These are phyloP conservation scores for Buxus sempervirens DNA, from an alignment of 164 flowering plant species.

Conservation along the genomic window DNA sequence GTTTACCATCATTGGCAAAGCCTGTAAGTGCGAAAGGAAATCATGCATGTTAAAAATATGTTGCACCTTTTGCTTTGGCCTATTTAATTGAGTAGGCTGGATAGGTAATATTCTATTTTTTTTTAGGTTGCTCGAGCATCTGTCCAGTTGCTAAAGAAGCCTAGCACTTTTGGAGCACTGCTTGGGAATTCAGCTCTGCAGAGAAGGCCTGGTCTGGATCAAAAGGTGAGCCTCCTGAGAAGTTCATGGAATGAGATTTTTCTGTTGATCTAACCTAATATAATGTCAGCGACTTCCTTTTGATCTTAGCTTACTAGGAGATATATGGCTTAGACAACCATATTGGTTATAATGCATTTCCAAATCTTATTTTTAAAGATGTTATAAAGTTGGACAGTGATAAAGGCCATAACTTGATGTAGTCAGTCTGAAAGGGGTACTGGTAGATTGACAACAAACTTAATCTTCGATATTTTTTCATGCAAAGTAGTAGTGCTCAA, in stretches of 20 bases:
- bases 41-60: neutral
- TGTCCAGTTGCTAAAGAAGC: constrained; percentile 70
- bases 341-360: no score
- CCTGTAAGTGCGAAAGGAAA: constrained; percentile 10
- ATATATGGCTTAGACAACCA: neutral
- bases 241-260: neutral
- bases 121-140: constrained; percentile 56
- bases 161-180: constrained; percentile 76
- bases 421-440: no score
- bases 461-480: no score
- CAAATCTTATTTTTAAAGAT: no score
- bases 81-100: neutral
- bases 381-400: no score
- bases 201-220: constrained; percentile 41
- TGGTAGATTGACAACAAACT: no score
- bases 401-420: no score
- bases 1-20: constrained; percentile 16
- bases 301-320: neutral
- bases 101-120: neutral
- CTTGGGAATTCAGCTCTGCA: constrained; percentile 56
- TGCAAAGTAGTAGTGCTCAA: no score
- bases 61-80: neutral
- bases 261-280: neutral
- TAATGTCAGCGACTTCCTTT: neutral
- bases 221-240: constrained; percentile 29